These are phyloP conservation scores for Neofusicoccum laricinum DNA, from an alignment of 2,329 filamentous ascomycete genomes.

Conservation along the genomic window DNA sequence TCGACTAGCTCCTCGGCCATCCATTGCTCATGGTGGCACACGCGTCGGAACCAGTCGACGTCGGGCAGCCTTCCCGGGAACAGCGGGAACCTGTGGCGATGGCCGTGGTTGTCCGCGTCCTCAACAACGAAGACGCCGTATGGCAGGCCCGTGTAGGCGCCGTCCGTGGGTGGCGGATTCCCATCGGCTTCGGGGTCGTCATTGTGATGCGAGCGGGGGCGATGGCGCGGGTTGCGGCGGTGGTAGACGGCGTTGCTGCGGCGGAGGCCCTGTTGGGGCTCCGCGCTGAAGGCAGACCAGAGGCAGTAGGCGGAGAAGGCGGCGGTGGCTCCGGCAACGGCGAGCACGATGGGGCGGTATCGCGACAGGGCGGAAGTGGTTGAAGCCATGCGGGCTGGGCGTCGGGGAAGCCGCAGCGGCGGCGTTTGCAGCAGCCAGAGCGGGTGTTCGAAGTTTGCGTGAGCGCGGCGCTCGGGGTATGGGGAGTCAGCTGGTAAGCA, in stretches of 20 bases:
- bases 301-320: slow-evolving; percentile 59
- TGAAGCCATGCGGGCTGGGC: slow-evolving; percentile 15
- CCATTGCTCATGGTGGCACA: slow-evolving; percentile 1
- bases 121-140: slow-evolving; percentile 14
- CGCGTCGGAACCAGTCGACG: neutral
- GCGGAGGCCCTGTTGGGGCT: slow-evolving; percentile 45
- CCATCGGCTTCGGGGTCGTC: neutral
- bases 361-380: slow-evolving; percentile 34
- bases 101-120: neutral
- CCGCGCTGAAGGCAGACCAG: slow-evolving; percentile 44
- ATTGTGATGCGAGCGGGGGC: slow-evolving; percentile 23
- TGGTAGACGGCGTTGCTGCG: slow-evolving; percentile 67
- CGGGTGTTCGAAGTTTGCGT: neutral
- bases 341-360: slow-evolving; percentile 52
- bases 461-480: slow-evolving; percentile 2
- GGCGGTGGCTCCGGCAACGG: slow-evolving; percentile 56
- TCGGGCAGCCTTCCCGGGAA: slow-evolving; percentile 4
- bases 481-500: slow-evolving; percentile 10
- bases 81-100: slow-evolving; percentile 10
- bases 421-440: neutral
- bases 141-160: neutral
- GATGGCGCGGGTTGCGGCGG: slow-evolving; percentile 35
- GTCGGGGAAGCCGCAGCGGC: slow-evolving; percentile 6
- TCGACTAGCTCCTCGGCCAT: slow-evolving; percentile 7
- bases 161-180: neutral